A percentile compares a stretch with the other conserved stretches of the same genome.
These are phyloP conservation scores for Colletotrichum sp. DNA, from an alignment of 2,329 filamentous ascomycete species.

Conservation along the genomic window DNA sequence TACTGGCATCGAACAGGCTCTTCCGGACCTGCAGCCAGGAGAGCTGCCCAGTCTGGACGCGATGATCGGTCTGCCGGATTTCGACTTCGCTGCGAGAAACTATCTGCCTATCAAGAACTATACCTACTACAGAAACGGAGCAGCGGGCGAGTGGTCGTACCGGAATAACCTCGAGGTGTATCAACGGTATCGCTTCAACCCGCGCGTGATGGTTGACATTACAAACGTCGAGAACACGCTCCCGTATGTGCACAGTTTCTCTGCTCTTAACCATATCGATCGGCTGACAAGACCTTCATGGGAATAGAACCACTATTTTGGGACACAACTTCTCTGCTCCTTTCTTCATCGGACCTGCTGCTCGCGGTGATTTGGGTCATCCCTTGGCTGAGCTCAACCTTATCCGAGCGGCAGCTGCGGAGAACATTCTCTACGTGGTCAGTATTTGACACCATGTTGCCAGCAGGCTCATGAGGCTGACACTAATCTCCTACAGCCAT, in stretches of 20 bases:
- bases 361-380: slow-evolving; percentile 48
- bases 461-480: neutral
- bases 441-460: neutral
- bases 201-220: slow-evolving; percentile 56
- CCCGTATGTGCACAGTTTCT: slow-evolving; percentile 25
- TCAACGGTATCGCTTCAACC: slow-evolving; percentile 51
- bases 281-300: neutral
- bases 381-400: slow-evolving; percentile 53
- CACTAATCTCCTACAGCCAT: slow-evolving; percentile 24
- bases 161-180: slow-evolving; percentile 62
- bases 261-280: neutral
- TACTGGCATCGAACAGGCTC: slow-evolving; percentile 44
- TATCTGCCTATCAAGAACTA: slow-evolving; percentile 52
- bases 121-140: slow-evolving; percentile 63
- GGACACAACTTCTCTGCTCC: slow-evolving; percentile 58
- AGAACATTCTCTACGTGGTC: slow-evolving; percentile 55
- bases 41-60: slow-evolving; percentile 45
- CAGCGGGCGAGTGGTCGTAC: slow-evolving; percentile 60
- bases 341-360: slow-evolving; percentile 59
- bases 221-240: slow-evolving; percentile 44
- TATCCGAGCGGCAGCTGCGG: slow-evolving; percentile 50
- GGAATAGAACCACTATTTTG: slow-evolving; percentile 50
- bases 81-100: slow-evolving; percentile 56
- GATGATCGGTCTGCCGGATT: slow-evolving; percentile 57
- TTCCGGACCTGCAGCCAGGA: slow-evolving; percentile 37